Base-by-base conservation (phyloP, 305 asterid genomes). In the Withania somnifera region DNA sequence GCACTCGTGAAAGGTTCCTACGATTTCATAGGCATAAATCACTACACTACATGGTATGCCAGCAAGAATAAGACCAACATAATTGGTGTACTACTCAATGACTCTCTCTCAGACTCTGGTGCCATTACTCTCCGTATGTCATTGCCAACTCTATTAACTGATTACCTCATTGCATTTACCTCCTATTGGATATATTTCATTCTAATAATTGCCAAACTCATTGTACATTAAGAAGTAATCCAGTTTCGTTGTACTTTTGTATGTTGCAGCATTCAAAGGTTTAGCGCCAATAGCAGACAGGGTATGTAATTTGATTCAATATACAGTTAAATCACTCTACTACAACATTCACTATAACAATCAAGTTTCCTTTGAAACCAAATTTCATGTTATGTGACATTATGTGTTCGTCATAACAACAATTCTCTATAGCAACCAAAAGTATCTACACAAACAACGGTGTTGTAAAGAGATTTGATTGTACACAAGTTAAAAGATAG, bases 21-120 rank as follows among this genome's bases (percentile, higher is more conserved):
- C n/a, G 97, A 96, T 86, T 96, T 94, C 87, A 87, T 96, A n/a
- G 99, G 99, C 81, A 94, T 96, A 84, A 96, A 96, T 86, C 98
- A 94, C 87, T 96, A 96, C 66, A 96, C 99, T 0, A 96, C 99
- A 2, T 94, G 99, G 99, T 96, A 89, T 47, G 97, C 97, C 3
- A 88, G 68, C 83, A 81, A 77, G 6, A 87, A 89, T 81, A 82
- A 20, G 7, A 85, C 90, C 19, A 87, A 87, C 87, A n/a, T 88
- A 19, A 82, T 89, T 4, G 96, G 94, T 14, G 83, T 78, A 54
- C 82, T 93, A 19, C 93, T 92, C 82, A 91, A 92, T 11, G 98
- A 91, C 88, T 24, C 97, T 3, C 54, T 85, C 4, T 84, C 97
- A 7, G 98, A 96, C 63, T 88, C 94, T 38, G 98, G 95, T 6